phyloP scores from a whole-genome alignment of 2,329 filamentous ascomycete species.

The Alternaria solani region DNA sequence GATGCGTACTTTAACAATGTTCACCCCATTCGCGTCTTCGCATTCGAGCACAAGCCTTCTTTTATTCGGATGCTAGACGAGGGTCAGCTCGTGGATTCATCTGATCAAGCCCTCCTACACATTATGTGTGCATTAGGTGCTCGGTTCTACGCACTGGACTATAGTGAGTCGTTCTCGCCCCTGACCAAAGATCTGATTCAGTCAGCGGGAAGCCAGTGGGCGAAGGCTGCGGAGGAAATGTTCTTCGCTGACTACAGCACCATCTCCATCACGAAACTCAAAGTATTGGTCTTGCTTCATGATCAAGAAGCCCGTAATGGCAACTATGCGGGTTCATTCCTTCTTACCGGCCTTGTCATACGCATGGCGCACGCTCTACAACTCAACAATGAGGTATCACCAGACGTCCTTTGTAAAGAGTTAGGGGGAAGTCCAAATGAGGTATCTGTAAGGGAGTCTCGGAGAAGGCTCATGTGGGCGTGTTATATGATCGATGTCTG shows the following conservation, averaged over 20 bases:
- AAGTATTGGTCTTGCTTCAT: constrained; percentile 42
- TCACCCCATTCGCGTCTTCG: constrained; percentile 38
- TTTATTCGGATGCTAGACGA: constrained; percentile 47
- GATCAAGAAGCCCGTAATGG: constrained; percentile 44
- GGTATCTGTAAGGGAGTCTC: constrained; percentile 39
- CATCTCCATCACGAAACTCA: constrained; percentile 43
- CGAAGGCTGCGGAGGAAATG: constrained; percentile 43
- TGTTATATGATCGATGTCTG: constrained; percentile 48
- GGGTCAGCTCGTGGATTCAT: constrained; percentile 37
- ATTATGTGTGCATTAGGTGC: constrained; percentile 45
- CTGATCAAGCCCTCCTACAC: constrained; percentile 41
- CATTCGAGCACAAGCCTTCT: constrained; percentile 43
- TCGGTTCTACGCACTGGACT: constrained; percentile 43
- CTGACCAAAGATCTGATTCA: constrained; percentile 42
- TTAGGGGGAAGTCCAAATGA: constrained; percentile 38
- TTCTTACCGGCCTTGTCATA: constrained; percentile 43
- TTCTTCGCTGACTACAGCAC: constrained; percentile 47
- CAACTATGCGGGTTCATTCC: constrained; percentile 44
- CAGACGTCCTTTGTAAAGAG: constrained; percentile 39
- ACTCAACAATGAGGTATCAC: constrained; percentile 41
- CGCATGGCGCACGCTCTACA: constrained; percentile 46
- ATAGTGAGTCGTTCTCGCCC: constrained; percentile 37
- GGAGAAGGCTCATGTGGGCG: constrained; percentile 46
- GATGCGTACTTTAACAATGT: constrained; percentile 46
- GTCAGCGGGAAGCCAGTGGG: constrained; percentile 44